Evolutionary conservation across 306 rosid species (phyloP), one percentile per base, ranked within the genome.

Genomic region (Lithocarpus polystachyus): DNA sequence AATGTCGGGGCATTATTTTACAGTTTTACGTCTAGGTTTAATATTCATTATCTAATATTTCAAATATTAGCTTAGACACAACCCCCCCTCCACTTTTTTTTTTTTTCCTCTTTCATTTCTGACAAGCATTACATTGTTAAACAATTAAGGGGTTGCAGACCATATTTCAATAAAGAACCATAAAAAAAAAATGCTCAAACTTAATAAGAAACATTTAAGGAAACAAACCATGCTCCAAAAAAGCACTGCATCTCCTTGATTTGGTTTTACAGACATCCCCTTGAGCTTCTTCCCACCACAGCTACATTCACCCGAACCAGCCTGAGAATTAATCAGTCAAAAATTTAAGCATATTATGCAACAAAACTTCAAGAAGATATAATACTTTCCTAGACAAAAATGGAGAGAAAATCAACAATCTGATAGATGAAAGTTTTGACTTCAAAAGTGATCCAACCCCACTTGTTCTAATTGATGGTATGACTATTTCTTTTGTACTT

Each of bases 211-310:
- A 75, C 24, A 24, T 67, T 67, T 18, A 75, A 69, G 77, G 83
- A 70, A 65, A 85, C 98, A 85, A 71, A 95, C 99, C 99, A 93
- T 90, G 89, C 99, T 95, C 99, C 98, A 95, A 83, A 95, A 95
- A 75, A 95, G 98, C 73, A 95, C 90, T 5, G 98, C 99, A 67
- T 93, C 89, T 87, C 99, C 99, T 89, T 90, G 91, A 64, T 45
- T 56, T 65, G 99, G 96, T 80, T 93, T 90, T 37, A 95, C 94
- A 12, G 91, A 93, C 82, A 91, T 35, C 78, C 98, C 99, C 77
- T 78, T 73, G 71, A 83, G 85, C 55, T 79, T 75, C 83, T 88
- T 89, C 79, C 99, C 96, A 52, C 98, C 99, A 56, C 98, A 95
- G 87, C 77, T 93, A 83, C 99, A 95, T 61, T 93, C 92, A 56